A percentile compares a stretch with the other conserved stretches of the same genome.
phyloP scores from a whole-genome alignment of 306 rosid species.

The Casuarina cunninghamiana region DNA sequence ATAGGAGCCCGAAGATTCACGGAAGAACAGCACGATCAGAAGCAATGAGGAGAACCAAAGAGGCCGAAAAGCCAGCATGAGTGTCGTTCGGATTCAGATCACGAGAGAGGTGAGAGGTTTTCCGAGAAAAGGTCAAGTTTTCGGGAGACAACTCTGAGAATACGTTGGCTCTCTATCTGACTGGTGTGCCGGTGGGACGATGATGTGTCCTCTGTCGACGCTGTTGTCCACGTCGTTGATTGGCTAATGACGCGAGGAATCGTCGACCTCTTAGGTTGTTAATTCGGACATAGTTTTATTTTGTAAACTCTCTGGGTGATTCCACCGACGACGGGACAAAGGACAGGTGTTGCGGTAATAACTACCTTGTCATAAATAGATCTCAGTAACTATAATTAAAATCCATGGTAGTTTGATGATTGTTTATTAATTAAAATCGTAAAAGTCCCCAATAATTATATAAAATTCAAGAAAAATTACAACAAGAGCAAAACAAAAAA shows the following conservation, averaged over 20 bases:
- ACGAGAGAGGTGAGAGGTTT: conserved; percentile 13
- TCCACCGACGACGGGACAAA: no score
- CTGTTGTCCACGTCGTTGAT: background rate
- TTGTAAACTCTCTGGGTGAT: no score
- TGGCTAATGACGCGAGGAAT: no score
- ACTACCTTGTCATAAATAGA: no score
- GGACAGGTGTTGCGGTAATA: no score
- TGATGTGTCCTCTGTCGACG: background rate
- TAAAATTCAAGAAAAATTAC: no score
- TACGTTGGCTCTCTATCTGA: background rate
- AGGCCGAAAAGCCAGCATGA: conserved; percentile 36
- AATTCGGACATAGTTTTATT: background rate
- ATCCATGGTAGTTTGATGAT: no score
- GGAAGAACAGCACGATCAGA: conserved; percentile 37
- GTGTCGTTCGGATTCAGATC: conserved; percentile 22
- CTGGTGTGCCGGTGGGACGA: background rate
- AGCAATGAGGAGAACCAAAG: conserved; percentile 33
- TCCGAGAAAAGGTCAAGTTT: conserved; percentile 11
- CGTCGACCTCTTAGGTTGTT: no score
- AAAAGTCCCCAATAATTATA: no score
- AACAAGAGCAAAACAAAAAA: no score
- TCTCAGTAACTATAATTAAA: no score
- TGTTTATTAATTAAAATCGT: no score
- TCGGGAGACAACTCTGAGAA: background rate
- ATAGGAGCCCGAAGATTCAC: conserved; percentile 45